Conservation (phyloP, 2,329 filamentous ascomycete genomes). For the Aspergillus sp. region DNA sequence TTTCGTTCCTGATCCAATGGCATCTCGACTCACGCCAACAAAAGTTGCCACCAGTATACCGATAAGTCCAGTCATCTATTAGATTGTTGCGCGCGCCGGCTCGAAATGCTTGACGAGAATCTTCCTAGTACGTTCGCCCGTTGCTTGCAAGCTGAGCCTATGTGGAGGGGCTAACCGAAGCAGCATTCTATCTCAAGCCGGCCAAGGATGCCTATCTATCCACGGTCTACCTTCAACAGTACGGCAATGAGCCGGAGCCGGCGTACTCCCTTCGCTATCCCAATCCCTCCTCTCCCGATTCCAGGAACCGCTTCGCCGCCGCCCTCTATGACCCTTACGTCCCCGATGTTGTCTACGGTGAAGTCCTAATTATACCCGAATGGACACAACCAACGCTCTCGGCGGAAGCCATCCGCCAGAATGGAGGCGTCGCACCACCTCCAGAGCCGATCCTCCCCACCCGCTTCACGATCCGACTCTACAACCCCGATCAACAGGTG, state of each 20-base stretch:
- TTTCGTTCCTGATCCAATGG: slow-evolving; percentile 14
- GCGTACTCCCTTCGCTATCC: slow-evolving; percentile 78
- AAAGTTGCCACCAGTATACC: neutral
- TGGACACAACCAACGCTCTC: slow-evolving; percentile 83
- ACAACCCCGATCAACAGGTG: slow-evolving; percentile 88
- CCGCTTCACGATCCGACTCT: slow-evolving; percentile 80
- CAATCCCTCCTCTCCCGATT: slow-evolving; percentile 66
- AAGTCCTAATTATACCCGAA: slow-evolving; percentile 79
- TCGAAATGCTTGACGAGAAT: slow-evolving; percentile 84
- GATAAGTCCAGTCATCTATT: neutral
- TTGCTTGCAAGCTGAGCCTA: neutral
- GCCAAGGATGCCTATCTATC: slow-evolving; percentile 43
- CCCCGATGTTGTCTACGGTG: slow-evolving; percentile 79
- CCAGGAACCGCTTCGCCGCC: slow-evolving; percentile 81
- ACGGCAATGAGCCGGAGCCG: slow-evolving; percentile 76
- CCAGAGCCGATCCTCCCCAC: slow-evolving; percentile 74
- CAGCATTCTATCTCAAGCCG: slow-evolving; percentile 62
- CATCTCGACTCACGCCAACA: slow-evolving; percentile 1
- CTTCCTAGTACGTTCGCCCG: slow-evolving; percentile 62
- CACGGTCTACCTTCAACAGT: slow-evolving; percentile 55
- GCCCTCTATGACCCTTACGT: slow-evolving; percentile 81
- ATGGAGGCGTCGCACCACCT: slow-evolving; percentile 64
- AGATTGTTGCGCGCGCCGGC: neutral
- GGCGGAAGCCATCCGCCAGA: slow-evolving; percentile 71
- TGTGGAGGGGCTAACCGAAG: slow-evolving; percentile 15